phyloP scores from a whole-genome alignment of 129 eudicot genomes.

The sunflower (Helianthus annuus) region HanXRQr2.0-SUNRISE NC_035436.2:91540507-91541006 shows the following conservation, averaged over 20 bases:
- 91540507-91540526: neutral
- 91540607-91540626: neutral
- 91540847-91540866: slow-evolving; percentile 29
- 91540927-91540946: slow-evolving; percentile 67
- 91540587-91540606: slow-evolving; percentile 2
- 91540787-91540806: slow-evolving; percentile 93
- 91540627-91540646: slow-evolving; percentile 10
- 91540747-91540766: slow-evolving; percentile 89
- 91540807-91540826: slow-evolving; percentile 88
- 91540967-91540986: slow-evolving; percentile 82
- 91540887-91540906: neutral
- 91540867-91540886: slow-evolving; percentile 19
- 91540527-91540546: neutral
- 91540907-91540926: neutral
- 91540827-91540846: neutral
- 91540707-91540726: slow-evolving; percentile 14
- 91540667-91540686: slow-evolving; percentile 1
- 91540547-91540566: neutral
- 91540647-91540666: slow-evolving; percentile 1
- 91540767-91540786: slow-evolving; percentile 80
- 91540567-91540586: neutral
- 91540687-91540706: neutral
- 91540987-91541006: slow-evolving; percentile 80
- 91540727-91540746: slow-evolving; percentile 94
- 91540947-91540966: slow-evolving; percentile 75